Conservation (phyloP, 306 rosid species). For the Ochetophila trinervis region DNA sequence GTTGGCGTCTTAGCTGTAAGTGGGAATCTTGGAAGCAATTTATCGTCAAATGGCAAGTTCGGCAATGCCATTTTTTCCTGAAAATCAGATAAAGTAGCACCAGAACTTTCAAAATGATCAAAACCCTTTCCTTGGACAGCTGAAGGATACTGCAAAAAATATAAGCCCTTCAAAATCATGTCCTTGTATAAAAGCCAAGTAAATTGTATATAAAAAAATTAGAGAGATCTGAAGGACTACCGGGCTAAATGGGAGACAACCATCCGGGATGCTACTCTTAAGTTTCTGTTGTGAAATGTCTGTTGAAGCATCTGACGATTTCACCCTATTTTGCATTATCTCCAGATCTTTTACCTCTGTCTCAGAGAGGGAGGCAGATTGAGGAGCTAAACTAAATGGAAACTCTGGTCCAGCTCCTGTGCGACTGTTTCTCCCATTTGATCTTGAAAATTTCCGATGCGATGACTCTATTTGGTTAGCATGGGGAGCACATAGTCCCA, state of each 20-base stretch:
- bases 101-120: slow-evolving; percentile 43
- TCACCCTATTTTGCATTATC: slow-evolving; percentile 34
- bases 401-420: slow-evolving; percentile 75
- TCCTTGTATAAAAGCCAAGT: neutral
- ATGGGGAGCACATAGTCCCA: slow-evolving; percentile 95
- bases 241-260: slow-evolving; percentile 52
- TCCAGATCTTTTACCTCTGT: slow-evolving; percentile 57
- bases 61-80: slow-evolving; percentile 74
- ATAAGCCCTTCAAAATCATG: slow-evolving; percentile 20
- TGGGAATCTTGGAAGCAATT: slow-evolving; percentile 71
- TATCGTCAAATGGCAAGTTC: slow-evolving; percentile 80
- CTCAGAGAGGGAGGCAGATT: slow-evolving; percentile 51
- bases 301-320: slow-evolving; percentile 44
- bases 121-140: slow-evolving; percentile 44
- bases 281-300: slow-evolving; percentile 50
- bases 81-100: slow-evolving; percentile 54
- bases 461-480: slow-evolving; percentile 62
- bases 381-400: slow-evolving; percentile 85
- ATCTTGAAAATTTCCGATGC: slow-evolving; percentile 55
- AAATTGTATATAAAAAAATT: neutral
- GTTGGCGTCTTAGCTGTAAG: slow-evolving; percentile 51
- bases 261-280: slow-evolving; percentile 56
- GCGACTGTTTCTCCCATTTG: slow-evolving; percentile 58
- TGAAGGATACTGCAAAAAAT: slow-evolving; percentile 48
- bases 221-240: slow-evolving; percentile 37